phyloP scores from a whole-genome alignment of 768 basidiomycete genomes.

The Leccinum subgranulosum region DNA sequence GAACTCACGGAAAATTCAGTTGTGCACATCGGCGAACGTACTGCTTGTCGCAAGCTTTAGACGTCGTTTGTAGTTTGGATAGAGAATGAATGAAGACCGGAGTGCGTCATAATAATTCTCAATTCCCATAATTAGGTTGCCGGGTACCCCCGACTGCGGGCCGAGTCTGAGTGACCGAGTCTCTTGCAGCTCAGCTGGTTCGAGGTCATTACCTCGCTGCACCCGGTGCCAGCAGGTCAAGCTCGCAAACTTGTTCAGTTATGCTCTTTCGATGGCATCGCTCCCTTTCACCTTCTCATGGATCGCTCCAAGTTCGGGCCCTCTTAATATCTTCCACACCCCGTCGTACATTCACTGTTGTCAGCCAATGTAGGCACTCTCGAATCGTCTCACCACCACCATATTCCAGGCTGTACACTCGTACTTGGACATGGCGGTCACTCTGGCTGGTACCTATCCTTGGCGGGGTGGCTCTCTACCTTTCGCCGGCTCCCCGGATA shows the following conservation, averaged over 20 bases:
- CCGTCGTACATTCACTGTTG: slow-evolving; percentile 26
- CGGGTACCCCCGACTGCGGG: too few relatives aligned
- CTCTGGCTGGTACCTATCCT: slow-evolving; percentile 56
- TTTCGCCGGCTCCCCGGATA: slow-evolving; percentile 41
- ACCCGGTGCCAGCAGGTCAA: slow-evolving; percentile 36
- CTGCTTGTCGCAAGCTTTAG: too few relatives aligned
- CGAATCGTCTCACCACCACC: slow-evolving; percentile 11
- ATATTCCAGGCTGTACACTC: slow-evolving; percentile 24
- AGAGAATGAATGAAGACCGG: too few relatives aligned
- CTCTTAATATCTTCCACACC: slow-evolving; percentile 5
- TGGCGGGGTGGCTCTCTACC: slow-evolving; percentile 52
- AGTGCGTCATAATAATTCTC: too few relatives aligned
- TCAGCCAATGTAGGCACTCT: slow-evolving; percentile 2
- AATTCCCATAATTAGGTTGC: too few relatives aligned
- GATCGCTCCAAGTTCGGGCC: slow-evolving; percentile 15
- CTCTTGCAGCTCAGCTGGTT: slow-evolving; percentile 34
- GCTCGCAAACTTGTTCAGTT: slow-evolving; percentile 29
- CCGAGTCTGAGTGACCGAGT: too few relatives aligned
- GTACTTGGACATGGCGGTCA: slow-evolving; percentile 24
- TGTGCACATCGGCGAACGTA: too few relatives aligned
- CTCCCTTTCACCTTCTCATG: slow-evolving; percentile 25
- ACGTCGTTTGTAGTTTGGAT: too few relatives aligned
- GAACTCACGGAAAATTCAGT: too few relatives aligned
- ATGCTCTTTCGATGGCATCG: slow-evolving; percentile 24
- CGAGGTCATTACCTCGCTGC: slow-evolving; percentile 52